Evolutionary conservation across 495 filamentous ascomycete species (phyloP).

Genomic region (Hypoxylon intermedium): DNA sequence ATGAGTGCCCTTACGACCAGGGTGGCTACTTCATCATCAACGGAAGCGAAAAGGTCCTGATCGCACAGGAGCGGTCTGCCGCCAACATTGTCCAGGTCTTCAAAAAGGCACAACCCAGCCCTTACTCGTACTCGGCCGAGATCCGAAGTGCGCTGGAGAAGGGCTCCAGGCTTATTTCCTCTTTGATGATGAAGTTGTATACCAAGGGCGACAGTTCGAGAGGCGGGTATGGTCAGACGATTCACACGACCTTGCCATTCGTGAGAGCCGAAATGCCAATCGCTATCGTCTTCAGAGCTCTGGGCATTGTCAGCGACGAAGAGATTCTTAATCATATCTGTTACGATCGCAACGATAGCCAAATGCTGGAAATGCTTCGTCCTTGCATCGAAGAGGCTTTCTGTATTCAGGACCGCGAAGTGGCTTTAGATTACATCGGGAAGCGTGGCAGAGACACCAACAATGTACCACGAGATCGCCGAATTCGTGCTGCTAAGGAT

Average conservation of each 20-base stretch:
- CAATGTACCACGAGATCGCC: conserved; percentile 79
- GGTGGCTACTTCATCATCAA: conserved; percentile 99
- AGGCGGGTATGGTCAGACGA: conserved; percentile 82
- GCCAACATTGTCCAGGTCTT: conserved; percentile 99
- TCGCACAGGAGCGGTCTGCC: conserved; percentile 95
- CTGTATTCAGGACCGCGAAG: conserved; percentile 92
- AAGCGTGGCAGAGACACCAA: conserved; percentile 79
- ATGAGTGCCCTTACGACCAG: conserved; percentile 97
- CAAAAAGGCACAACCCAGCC: conserved; percentile 88
- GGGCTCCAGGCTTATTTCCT: conserved; percentile 90
- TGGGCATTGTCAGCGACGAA: conserved; percentile 96
- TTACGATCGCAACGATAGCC: conserved; percentile 91
- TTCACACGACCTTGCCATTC: conserved; percentile 88
- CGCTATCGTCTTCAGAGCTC: conserved; percentile 90
- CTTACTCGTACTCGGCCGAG: conserved; percentile 90
- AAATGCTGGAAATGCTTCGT: conserved; percentile 96
- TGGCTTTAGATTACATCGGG: conserved; percentile 95
- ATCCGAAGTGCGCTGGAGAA: conserved; percentile 97
- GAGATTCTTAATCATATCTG: conserved; percentile 98
- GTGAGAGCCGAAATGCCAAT: conserved; percentile 93
- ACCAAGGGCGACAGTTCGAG: conserved; percentile 79
- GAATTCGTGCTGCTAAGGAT: conserved; percentile 88
- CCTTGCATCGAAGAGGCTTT: conserved; percentile 96
- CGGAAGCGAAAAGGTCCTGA: conserved; percentile 98
- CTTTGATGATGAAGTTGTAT: conserved; percentile 84